Conservation (phyloP, 768 basidiomycete species). For the Phylloporus rhodoxanthus region DNA sequence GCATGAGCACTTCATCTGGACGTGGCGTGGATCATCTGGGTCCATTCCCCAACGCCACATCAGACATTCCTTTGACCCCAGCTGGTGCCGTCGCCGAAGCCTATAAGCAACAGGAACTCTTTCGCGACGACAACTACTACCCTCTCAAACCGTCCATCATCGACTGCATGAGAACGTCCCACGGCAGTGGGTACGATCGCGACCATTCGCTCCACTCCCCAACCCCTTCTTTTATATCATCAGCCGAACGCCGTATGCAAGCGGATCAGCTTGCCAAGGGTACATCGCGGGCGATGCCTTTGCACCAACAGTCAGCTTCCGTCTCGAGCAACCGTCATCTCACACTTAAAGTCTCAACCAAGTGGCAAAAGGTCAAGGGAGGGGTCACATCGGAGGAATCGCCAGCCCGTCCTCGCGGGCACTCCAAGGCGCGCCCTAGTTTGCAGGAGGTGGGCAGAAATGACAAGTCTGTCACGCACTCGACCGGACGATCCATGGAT, state of each 20-base stretch:
- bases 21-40: neutral
- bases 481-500: constrained; percentile 18
- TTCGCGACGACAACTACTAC: constrained; percentile 7
- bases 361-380: constrained; percentile 26
- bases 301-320: constrained; percentile 7
- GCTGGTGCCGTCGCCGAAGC: constrained; percentile 42
- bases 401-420: constrained; percentile 13
- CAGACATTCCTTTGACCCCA: constrained; percentile 29
- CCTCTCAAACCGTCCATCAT: constrained; percentile 22
- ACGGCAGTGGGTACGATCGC: constrained; percentile 9
- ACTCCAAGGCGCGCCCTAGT: constrained; percentile 26
- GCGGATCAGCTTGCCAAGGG: constrained; percentile 15
- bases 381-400: constrained; percentile 19
- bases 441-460: constrained; percentile 29
- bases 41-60: neutral
- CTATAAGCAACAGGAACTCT: constrained; percentile 41
- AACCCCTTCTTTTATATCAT: constrained; percentile 48
- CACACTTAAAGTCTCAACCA: constrained; percentile 34
- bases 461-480: constrained; percentile 6
- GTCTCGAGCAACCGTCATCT: constrained; percentile 21
- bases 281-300: neutral
- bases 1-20: constrained; percentile 9
- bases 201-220: constrained; percentile 14
- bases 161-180: constrained; percentile 16
- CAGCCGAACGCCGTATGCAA: constrained; percentile 40